Conservation (phyloP, 2,329 filamentous ascomycete genomes). For the Aureobasidium sp. region DNA sequence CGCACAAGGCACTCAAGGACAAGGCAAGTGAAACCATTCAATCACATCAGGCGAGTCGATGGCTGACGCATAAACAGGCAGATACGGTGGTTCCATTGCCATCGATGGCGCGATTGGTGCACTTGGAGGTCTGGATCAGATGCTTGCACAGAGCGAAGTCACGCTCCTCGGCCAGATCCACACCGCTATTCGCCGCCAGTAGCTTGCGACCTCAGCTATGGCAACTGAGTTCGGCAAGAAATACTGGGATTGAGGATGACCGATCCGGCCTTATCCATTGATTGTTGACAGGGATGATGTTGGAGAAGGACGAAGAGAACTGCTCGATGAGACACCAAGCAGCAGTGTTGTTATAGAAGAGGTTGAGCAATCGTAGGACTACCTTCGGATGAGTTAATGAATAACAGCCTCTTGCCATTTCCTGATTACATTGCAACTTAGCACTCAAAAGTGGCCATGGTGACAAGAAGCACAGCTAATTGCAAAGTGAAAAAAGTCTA, state of each 20-base stretch:
- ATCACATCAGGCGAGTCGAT: too few species aligned
- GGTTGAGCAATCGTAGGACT: not conserved
- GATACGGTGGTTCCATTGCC: not conserved
- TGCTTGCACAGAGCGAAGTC: not conserved
- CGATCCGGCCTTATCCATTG: too few species aligned
- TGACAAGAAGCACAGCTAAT: not conserved
- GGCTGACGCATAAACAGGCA: not conserved
- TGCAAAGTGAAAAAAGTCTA: not conserved
- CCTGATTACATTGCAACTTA: not conserved
- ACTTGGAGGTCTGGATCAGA: not conserved
- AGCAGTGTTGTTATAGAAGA: not conserved
- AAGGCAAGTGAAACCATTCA: not conserved
- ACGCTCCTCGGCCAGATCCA: not conserved
- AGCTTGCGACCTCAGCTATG: not conserved
- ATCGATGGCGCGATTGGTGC: constrained; percentile 13
- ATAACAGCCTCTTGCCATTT: not conserved
- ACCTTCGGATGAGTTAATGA: not conserved
- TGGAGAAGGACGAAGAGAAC: not conserved
- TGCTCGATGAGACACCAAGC: not conserved
- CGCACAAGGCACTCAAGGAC: not conserved
- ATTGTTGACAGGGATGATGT: not conserved
- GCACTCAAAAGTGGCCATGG: not conserved
- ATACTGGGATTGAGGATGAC: too few species aligned
- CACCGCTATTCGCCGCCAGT: not conserved
- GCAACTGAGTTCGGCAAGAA: not conserved